These are phyloP conservation scores for Medicago arabica DNA, from an alignment of 306 rosid genomes.

Conservation along the genomic window DNA sequence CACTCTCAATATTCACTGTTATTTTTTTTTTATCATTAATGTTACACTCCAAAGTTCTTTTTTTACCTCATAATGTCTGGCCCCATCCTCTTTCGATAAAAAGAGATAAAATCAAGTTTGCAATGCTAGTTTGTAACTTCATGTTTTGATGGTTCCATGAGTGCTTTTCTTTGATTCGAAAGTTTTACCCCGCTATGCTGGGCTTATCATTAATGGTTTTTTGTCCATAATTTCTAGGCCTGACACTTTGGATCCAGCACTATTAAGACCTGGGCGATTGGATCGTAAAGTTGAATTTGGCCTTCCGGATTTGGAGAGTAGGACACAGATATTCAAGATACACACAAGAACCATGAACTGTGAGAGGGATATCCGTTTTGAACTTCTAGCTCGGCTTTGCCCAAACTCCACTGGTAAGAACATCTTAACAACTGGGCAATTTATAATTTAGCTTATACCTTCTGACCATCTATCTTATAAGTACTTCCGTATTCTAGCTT, in stretches of 20 bases:
- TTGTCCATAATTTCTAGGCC: conserved; percentile 66
- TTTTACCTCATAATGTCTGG: not conserved
- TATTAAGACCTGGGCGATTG: conserved; percentile 91
- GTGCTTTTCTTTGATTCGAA: conserved; percentile 2
- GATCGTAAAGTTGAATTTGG: conserved; percentile 99
- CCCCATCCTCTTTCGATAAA: not conserved
- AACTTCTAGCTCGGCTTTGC: conserved; percentile 95
- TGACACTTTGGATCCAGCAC: conserved; percentile 96
- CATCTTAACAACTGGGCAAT: conserved; percentile 1
- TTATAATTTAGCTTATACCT: conserved; percentile 12
- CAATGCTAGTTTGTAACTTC: conserved; percentile 11
- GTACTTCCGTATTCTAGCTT: not conserved
- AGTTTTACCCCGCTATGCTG: not conserved
- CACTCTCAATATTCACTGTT: not conserved
- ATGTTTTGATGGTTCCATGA: conserved; percentile 3
- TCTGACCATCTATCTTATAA: conserved; percentile 8
- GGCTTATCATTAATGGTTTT: conserved; percentile 14
- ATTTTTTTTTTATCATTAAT: not conserved
- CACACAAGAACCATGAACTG: conserved; percentile 99
- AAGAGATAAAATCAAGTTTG: not conserved
- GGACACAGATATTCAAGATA: conserved; percentile 96
- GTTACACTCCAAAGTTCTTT: conserved; percentile 27
- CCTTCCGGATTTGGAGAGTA: conserved; percentile 96
- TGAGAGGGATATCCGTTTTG: conserved; percentile 92
- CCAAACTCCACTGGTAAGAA: conserved; percentile 93